Conservation (phyloP, 768 basidiomycete species). For the Lentinula sp. region DNA sequence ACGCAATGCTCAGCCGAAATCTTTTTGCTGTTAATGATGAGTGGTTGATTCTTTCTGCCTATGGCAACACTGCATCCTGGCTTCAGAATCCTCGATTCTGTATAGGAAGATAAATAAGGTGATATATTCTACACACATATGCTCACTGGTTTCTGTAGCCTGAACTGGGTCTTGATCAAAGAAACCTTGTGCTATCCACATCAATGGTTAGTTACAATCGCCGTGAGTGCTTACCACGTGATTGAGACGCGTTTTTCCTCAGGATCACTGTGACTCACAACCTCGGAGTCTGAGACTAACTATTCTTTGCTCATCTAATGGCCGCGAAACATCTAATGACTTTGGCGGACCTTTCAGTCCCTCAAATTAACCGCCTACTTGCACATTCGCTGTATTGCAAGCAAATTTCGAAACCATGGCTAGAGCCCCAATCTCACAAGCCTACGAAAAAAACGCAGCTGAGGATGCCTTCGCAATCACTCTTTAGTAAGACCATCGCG, state of each 20-base stretch:
- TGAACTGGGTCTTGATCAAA: not conserved
- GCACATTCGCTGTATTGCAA: constrained; percentile 63
- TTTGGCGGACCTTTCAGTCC: constrained; percentile 77
- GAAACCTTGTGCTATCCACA: not conserved
- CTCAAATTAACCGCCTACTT: constrained; percentile 67
- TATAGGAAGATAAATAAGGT: not conserved
- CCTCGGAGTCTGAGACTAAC: no score
- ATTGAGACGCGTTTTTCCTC: not conserved
- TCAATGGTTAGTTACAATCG: not conserved
- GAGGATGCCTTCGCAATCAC: constrained; percentile 64
- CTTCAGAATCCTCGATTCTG: constrained; percentile 51
- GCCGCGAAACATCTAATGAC: constrained; percentile 61
- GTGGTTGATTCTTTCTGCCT: constrained; percentile 49
- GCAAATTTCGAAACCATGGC: constrained; percentile 58
- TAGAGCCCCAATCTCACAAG: constrained; percentile 40
- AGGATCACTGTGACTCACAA: no score
- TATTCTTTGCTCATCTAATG: not conserved
- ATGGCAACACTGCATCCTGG: constrained; percentile 46
- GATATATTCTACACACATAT: not conserved
- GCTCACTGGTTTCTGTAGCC: not conserved
- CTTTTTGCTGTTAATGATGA: constrained; percentile 54
- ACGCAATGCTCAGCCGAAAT: constrained; percentile 59
- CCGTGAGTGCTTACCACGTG: not conserved
- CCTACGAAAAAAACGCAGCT: constrained; percentile 26
- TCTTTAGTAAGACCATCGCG: constrained; percentile 81